A percentile compares a stretch with the other conserved stretches of the same genome.
phyloP scores from a whole-genome alignment of 257 asterid species.

The Euphrasia confusa region DNA sequence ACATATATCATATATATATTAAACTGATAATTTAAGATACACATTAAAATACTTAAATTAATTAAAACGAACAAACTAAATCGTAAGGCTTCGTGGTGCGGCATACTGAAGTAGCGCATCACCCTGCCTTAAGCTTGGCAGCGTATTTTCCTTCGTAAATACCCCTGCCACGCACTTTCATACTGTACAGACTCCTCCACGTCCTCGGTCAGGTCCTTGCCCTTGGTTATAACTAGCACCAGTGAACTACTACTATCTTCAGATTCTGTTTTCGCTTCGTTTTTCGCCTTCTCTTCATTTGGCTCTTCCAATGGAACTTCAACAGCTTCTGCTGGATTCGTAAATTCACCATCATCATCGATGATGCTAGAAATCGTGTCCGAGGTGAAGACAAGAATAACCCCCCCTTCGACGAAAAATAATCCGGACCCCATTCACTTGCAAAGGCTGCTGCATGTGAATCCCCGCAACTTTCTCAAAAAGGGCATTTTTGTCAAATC shows the following conservation, averaged over 20 bases:
- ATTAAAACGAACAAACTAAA: too few relatives aligned
- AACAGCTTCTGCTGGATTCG: slow-evolving; percentile 8
- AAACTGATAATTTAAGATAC: too few relatives aligned
- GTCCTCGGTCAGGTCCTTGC: slow-evolving; percentile 32
- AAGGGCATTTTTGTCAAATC: slow-evolving; percentile 33
- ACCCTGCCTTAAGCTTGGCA: too few relatives aligned
- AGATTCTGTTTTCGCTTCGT: slow-evolving; percentile 2
- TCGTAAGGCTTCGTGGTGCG: too few relatives aligned
- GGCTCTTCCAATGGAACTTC: slow-evolving; percentile 20
- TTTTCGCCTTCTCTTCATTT: not conserved
- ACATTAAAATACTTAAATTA: too few relatives aligned
- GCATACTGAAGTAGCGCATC: too few relatives aligned
- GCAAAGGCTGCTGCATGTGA: slow-evolving; percentile 31
- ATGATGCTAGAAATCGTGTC: slow-evolving; percentile 27
- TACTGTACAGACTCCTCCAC: slow-evolving; percentile 34
- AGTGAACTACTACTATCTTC: slow-evolving; percentile 23
- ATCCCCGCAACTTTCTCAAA: slow-evolving; percentile 44
- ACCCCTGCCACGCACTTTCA: too few relatives aligned
- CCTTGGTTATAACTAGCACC: slow-evolving; percentile 16
- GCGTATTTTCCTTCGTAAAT: too few relatives aligned
- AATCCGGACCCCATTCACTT: slow-evolving; percentile 27
- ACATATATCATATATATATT: too few relatives aligned
- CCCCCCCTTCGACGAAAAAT: slow-evolving; percentile 27
- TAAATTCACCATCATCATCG: slow-evolving; percentile 27
- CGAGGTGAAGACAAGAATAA: slow-evolving; percentile 39